These are phyloP conservation scores for Erigeron philadelphicus DNA, from an alignment of 140 eudicot species.

Conservation along the genomic window DNA sequence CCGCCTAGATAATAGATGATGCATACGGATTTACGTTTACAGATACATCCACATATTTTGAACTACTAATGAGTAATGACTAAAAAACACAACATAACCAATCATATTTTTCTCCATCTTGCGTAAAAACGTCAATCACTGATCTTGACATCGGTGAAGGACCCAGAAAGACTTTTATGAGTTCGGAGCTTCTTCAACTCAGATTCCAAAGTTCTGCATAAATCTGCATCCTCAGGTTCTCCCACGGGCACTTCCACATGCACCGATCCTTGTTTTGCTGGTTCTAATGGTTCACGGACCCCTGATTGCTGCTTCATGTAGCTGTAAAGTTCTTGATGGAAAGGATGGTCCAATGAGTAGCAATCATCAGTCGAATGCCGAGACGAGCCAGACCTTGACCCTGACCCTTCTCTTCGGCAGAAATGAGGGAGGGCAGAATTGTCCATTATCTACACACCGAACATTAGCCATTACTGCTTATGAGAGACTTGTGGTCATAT, in stretches of 20 bases:
- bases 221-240: constrained; percentile 32
- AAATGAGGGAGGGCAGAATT: constrained; percentile 72
- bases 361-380: constrained; percentile 30
- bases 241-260: constrained; percentile 56
- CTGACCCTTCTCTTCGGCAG: constrained; percentile 59
- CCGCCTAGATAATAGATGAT: constrained; percentile 18
- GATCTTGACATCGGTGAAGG: constrained; percentile 37
- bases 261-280: constrained; percentile 66
- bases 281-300: constrained; percentile 28
- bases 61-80: constrained; percentile 8
- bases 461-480: background rate
- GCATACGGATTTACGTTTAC: background rate
- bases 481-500: background rate
- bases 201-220: constrained; percentile 48
- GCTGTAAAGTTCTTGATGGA: constrained; percentile 64
- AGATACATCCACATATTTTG: constrained; percentile 9
- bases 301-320: constrained; percentile 53
- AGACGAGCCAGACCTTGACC: constrained; percentile 31
- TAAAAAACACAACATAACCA: constrained; percentile 14
- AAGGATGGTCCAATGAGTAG: constrained; percentile 66
- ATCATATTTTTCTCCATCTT: constrained; percentile 5
- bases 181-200: constrained; percentile 52
- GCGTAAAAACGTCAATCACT: constrained; percentile 15
- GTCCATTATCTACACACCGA: constrained; percentile 61
- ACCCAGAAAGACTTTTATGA: constrained; percentile 33